phyloP scores from a whole-genome alignment of 2,329 filamentous ascomycete species.

The Aspergillus novoparasiticus region DNA sequence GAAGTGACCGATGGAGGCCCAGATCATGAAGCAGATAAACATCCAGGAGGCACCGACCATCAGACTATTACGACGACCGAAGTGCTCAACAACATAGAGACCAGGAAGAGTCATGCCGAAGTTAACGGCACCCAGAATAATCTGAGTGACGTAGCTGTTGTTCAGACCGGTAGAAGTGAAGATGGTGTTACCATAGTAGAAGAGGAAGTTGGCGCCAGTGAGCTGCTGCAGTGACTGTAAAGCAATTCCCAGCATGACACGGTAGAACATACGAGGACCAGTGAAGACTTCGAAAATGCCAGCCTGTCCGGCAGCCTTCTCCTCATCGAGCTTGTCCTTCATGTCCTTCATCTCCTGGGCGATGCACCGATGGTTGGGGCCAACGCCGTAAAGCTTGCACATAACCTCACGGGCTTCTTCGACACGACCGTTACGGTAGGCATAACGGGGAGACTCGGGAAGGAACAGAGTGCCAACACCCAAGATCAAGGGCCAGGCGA shows the following conservation, averaged over 20 bases:
- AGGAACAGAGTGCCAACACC: constrained; percentile 58
- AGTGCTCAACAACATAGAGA: constrained; percentile 70
- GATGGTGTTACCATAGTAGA: constrained; percentile 60
- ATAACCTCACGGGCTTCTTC: constrained; percentile 57
- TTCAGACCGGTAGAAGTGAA: constrained; percentile 68
- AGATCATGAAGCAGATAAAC: constrained; percentile 62
- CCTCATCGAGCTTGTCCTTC: constrained; percentile 60
- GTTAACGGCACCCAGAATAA: constrained; percentile 71
- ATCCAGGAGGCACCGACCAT: constrained; percentile 70
- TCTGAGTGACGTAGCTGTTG: constrained; percentile 67
- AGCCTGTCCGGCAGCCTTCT: constrained; percentile 47
- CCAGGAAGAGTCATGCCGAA: constrained; percentile 68
- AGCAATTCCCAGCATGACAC: constrained; percentile 47
- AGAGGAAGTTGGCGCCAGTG: constrained; percentile 54
- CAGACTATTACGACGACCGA: constrained; percentile 68
- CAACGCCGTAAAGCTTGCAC: constrained; percentile 58
- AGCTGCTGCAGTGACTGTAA: constrained; percentile 53
- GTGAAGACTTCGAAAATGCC: constrained; percentile 47
- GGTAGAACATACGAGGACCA: constrained; percentile 52
- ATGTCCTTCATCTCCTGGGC: constrained; percentile 60
- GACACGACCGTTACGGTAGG: constrained; percentile 56
- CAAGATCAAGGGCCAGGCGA: constrained; percentile 60
- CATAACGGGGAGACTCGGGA: constrained; percentile 61
- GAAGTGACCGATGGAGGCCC: constrained; percentile 61
- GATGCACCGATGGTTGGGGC: constrained; percentile 58